Conservation (phyloP, 768 basidiomycete species). For the Paxillus ammoniavirescens region DNA sequence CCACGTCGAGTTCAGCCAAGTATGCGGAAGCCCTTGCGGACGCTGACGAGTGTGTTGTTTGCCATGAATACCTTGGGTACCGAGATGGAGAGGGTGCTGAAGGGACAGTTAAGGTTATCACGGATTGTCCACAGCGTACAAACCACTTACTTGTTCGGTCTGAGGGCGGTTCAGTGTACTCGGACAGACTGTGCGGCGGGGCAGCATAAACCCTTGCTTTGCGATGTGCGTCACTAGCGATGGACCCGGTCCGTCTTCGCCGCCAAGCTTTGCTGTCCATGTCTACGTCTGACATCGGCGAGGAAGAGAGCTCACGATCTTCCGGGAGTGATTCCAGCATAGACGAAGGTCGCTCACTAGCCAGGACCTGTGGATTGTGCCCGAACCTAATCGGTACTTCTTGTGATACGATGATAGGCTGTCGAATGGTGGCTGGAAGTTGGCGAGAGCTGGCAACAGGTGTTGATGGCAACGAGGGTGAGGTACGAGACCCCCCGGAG, state of each 20-base stretch:
- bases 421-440: slow-evolving; percentile 13
- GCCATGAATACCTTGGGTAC: slow-evolving; percentile 28
- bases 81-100: slow-evolving; percentile 18
- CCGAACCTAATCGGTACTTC: slow-evolving; percentile 26
- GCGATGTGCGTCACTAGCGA: slow-evolving; percentile 14
- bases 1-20: slow-evolving; percentile 30
- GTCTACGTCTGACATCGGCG: slow-evolving; percentile 11
- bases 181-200: slow-evolving; percentile 3
- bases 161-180: slow-evolving; percentile 3
- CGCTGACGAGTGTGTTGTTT: slow-evolving; percentile 30
- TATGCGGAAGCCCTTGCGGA: slow-evolving; percentile 22
- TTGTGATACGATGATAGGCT: slow-evolving; percentile 23
- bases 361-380: slow-evolving; percentile 23
- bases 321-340: slow-evolving; percentile 52
- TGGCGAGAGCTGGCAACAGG: slow-evolving; percentile 16
- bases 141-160: slow-evolving; percentile 13
- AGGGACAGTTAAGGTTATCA: neutral
- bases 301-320: slow-evolving; percentile 39
- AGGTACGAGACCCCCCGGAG: slow-evolving; percentile 17
- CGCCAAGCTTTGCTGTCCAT: slow-evolving; percentile 1
- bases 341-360: slow-evolving; percentile 16
- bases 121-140: neutral
- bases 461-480: slow-evolving; percentile 27
- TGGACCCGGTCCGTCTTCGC: slow-evolving; percentile 19
- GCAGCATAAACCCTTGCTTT: slow-evolving; percentile 19